Evolutionary conservation across 2,329 filamentous ascomycete species (phyloP).

Genomic region (Xylaria sp.): DNA sequence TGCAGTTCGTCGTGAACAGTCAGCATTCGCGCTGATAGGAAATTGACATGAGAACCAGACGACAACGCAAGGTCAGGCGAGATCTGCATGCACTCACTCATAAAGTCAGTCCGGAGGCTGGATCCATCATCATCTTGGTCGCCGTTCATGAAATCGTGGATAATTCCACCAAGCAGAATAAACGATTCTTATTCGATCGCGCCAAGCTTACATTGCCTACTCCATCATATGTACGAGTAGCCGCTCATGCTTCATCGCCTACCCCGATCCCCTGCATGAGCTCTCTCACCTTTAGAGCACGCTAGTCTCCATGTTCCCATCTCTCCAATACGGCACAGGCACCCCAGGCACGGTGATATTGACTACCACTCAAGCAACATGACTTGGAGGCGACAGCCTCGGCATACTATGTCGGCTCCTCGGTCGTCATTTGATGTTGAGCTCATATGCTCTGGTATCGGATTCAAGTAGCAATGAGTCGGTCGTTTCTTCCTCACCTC

Average conservation of each 20-base stretch:
- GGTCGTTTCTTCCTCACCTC: neutral
- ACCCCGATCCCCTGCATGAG: neutral
- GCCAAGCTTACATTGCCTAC: too few relatives aligned
- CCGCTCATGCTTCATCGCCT: neutral
- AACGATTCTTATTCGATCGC: neutral
- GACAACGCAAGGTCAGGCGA: too few relatives aligned
- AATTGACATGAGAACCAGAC: too few relatives aligned
- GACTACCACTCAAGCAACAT: neutral
- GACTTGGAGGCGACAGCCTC: too few relatives aligned
- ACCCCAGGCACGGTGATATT: neutral
- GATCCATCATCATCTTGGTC: neutral
- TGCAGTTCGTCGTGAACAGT: too few relatives aligned
- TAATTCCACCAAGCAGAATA: neutral
- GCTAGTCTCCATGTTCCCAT: neutral
- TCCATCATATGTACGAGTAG: too few relatives aligned
- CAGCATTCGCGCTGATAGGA: too few relatives aligned
- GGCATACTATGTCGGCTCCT: too few relatives aligned
- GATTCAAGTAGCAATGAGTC: neutral
- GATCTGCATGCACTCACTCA: too few relatives aligned
- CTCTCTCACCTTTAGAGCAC: neutral
- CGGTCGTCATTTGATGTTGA: too few relatives aligned
- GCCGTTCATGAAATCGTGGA: neutral
- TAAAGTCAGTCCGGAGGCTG: too few relatives aligned
- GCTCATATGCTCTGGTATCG: too few relatives aligned
- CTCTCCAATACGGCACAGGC: neutral